These are phyloP conservation scores for Lactarius vividus DNA, from an alignment of 768 basidiomycete species.

Conservation along the genomic window DNA sequence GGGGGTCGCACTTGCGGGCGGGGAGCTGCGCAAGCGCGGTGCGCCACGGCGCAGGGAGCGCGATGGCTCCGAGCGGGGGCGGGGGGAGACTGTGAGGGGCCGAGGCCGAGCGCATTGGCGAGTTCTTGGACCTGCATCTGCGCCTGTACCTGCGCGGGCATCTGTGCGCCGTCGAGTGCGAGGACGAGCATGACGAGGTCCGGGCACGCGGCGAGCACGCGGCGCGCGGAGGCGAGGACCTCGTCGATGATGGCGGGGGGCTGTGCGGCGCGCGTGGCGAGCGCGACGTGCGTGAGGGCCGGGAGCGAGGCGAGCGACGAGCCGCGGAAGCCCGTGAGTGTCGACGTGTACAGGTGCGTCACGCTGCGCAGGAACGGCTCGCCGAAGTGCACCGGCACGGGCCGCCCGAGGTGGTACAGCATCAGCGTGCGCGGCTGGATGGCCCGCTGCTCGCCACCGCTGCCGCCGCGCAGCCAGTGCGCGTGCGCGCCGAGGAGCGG, in stretches of 20 bases:
- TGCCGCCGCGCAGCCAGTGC: constrained; percentile 23
- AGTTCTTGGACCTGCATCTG: not conserved
- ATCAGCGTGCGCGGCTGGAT: constrained; percentile 26
- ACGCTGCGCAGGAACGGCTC: constrained; percentile 23
- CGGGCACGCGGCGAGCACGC: constrained; percentile 16
- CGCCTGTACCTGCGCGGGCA: not conserved
- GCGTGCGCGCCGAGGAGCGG: constrained; percentile 28
- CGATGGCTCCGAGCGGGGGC: not conserved
- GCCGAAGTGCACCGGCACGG: constrained; percentile 23
- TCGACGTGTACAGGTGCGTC: constrained; percentile 27
- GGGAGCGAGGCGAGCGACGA: constrained; percentile 19
- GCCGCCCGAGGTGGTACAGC: constrained; percentile 28
- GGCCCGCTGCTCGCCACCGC: not conserved
- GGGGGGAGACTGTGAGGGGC: no score
- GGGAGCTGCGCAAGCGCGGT: not conserved
- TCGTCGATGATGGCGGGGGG: constrained; percentile 8
- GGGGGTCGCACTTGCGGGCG: constrained; percentile 18
- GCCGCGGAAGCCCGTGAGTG: constrained; percentile 25
- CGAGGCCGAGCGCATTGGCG: not conserved
- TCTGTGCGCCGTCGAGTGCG: constrained; percentile 11
- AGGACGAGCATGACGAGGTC: constrained; percentile 26
- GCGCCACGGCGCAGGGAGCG: constrained; percentile 6
- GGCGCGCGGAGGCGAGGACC: not conserved
- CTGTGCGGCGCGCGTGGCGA: constrained; percentile 25
- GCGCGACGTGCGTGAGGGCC: constrained; percentile 23